Conservation (phyloP, 495 filamentous ascomycete genomes). For the Bombardia bombarda region DNA sequence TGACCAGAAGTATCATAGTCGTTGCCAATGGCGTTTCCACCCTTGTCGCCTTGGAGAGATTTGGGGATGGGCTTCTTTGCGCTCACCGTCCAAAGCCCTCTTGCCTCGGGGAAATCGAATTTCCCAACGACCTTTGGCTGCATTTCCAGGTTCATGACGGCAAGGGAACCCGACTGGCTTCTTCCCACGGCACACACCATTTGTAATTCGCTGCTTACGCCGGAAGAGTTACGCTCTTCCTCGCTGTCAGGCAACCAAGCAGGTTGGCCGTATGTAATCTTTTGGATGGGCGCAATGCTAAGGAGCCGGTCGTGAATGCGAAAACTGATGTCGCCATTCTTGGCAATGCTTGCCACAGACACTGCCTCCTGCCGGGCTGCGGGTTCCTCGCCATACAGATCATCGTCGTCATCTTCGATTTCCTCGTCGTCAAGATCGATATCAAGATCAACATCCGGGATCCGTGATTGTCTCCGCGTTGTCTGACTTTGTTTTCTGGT, state of each 20-base stretch:
- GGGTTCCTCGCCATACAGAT: constrained; percentile 64
- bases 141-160: constrained; percentile 67
- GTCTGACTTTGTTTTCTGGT: constrained; percentile 46
- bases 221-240: constrained; percentile 32
- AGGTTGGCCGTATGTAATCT: constrained; percentile 55
- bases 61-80: constrained; percentile 51
- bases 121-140: constrained; percentile 55
- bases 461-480: constrained; percentile 41
- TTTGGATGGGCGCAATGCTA: constrained; percentile 70
- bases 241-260: constrained; percentile 33
- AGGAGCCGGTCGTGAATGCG: constrained; percentile 65
- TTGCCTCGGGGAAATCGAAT: constrained; percentile 53
- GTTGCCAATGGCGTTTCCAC: constrained; percentile 37
- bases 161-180: constrained; percentile 60
- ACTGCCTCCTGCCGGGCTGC: constrained; percentile 17
- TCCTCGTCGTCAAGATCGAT: constrained; percentile 43
- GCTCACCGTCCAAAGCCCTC: constrained; percentile 56
- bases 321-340: constrained; percentile 60
- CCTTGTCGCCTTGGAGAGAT: constrained; percentile 41
- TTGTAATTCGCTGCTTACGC: constrained; percentile 52
- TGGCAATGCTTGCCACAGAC: constrained; percentile 20
- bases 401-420: constrained; percentile 42
- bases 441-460: constrained; percentile 44
- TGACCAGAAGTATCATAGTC: constrained; percentile 45
- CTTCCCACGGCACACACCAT: constrained; percentile 65